Base-by-base conservation (phyloP, 1,284 basidiomycete species). In the Cutaneotrichosporon sp. region DNA sequence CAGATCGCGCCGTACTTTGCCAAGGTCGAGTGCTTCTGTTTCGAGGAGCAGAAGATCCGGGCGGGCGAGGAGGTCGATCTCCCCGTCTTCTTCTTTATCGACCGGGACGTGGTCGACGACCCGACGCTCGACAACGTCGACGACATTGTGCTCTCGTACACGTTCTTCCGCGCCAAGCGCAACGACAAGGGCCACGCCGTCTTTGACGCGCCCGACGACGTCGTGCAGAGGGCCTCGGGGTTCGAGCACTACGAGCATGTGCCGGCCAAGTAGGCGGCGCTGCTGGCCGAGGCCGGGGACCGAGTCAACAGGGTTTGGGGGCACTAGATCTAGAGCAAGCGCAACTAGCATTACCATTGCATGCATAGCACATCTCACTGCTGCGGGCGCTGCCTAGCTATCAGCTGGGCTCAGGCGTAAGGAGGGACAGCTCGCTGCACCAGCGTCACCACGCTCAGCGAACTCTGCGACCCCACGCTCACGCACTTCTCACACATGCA, bases 11-110 rank as follows among this genome's bases (percentile, higher is more conserved):
- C 95, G 0, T 99, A 98, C 79, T 99, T 99, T 76, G 92, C 95
- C 60, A 99, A 99, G 82, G 94, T 99, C 9, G 97, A 99, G 79
- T 99, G 97, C 72, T 99, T 99, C 83, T 99, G 97, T 81, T 99
- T 99, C 71, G 97, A 99, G 79, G 97, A 99, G 78, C 97, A 99
- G 80, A 91, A 89, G 72, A 85, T 99, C 20, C 82, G 97, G 24
- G 95, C 95, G 0, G 89, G 90, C 24, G 97, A 99, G 80, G 95
- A 98, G 79, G 92, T 99, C 20, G 97, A 99, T 80, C 90, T 99
- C 84, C 97, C 97, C 18, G 85, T 99, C 29, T 86, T 99, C 66
- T 99, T 99, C 84, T 99, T 99, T 82, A 95, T 99, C 68, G 97
- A 99, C 82, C 89, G 91, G 63, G 97, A 99, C 74, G 87, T 97